Percentiles rank a stretch among this genome's conserved stretches.
phyloP scores from a whole-genome alignment of 805 yeast genomes.

The Kuraishia piskuri region DNA sequence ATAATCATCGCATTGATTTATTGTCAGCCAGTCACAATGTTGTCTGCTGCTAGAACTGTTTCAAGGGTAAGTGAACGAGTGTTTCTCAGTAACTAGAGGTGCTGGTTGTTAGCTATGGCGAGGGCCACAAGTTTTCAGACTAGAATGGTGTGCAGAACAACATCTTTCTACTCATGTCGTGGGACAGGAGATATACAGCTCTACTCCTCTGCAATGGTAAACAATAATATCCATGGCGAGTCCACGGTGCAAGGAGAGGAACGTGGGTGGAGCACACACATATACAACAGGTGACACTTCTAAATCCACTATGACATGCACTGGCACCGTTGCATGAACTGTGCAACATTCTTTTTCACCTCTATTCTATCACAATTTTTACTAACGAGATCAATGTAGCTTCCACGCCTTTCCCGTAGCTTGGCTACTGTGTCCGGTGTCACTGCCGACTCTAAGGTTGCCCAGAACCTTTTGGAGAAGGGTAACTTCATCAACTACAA shows the following conservation, averaged over 20 bases:
- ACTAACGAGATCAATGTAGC: neutral
- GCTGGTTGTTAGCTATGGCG: neutral
- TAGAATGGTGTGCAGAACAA: no score
- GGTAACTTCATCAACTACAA: constrained; percentile 88
- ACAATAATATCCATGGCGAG: no score
- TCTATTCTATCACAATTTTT: neutral
- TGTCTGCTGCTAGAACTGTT: constrained; percentile 6
- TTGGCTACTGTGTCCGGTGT: constrained; percentile 42
- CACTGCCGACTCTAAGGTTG: constrained; percentile 46
- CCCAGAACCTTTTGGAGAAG: constrained; percentile 54
- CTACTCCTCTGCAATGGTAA: no score
- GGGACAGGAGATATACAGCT: no score
- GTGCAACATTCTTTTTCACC: no score
- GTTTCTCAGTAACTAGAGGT: neutral
- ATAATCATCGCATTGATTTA: neutral
- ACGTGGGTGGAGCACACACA: no score
- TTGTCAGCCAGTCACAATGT: constrained; percentile 2
- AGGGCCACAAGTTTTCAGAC: no score
- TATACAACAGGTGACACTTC: no score
- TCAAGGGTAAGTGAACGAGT: constrained; percentile 1
- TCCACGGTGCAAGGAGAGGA: no score
- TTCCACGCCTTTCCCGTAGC: constrained; percentile 24
- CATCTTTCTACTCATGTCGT: no score
- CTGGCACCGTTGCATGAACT: no score
- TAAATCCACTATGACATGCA: no score